Conservation (phyloP, 805 yeast species). For the Teunomyces stri region DNA sequence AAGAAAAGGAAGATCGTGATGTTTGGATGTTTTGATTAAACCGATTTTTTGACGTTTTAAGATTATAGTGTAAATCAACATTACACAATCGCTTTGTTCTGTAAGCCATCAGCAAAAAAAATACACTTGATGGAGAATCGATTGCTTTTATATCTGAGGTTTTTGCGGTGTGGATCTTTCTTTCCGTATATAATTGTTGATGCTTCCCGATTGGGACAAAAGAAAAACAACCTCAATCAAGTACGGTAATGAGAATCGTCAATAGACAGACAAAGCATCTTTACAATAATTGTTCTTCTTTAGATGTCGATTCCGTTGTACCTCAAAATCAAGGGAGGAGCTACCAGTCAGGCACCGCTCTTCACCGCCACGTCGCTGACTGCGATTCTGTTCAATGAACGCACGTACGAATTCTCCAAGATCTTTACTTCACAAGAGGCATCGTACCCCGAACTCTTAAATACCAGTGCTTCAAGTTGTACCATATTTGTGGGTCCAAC, state of each 20-base stretch:
- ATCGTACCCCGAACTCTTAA: slow-evolving; percentile 8
- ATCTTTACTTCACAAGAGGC: slow-evolving; percentile 11
- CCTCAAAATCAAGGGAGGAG: slow-evolving; percentile 22
- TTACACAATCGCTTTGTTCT: no score
- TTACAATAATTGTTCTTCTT: not conserved
- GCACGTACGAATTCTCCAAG: slow-evolving; percentile 19
- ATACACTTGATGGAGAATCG: no score
- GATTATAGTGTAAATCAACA: no score
- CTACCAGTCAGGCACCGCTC: slow-evolving; percentile 7
- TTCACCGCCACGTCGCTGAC: slow-evolving; percentile 11
- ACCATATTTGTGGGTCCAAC: slow-evolving; percentile 28
- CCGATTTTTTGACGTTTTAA: no score
- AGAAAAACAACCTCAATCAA: slow-evolving; percentile 1
- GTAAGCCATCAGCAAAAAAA: no score
- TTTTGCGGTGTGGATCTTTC: not conserved
- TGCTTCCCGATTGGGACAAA: not conserved
- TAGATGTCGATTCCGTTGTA: slow-evolving; percentile 21
- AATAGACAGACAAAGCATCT: not conserved
- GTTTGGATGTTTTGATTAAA: no score
- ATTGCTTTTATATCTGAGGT: no score
- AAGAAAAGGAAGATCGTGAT: no score
- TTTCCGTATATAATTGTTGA: not conserved
- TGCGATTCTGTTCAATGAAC: slow-evolving; percentile 18
- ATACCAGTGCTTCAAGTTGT: slow-evolving; percentile 11
- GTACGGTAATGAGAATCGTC: not conserved